These are phyloP conservation scores for Elaeis oleifera DNA, from an alignment of 202 grass and related monocot species.

Conservation along the genomic window DNA sequence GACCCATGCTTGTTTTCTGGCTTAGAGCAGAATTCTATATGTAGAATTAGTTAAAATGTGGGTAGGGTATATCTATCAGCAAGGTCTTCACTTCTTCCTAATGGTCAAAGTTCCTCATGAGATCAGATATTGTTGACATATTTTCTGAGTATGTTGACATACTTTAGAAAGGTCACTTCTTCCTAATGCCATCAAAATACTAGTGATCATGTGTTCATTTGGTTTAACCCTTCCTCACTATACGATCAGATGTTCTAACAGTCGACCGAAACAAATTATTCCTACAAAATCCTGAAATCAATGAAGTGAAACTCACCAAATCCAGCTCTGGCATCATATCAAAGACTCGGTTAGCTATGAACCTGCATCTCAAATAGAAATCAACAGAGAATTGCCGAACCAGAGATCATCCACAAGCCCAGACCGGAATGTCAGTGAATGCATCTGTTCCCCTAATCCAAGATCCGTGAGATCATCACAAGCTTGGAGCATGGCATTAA, in stretches of 20 bases:
- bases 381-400: constrained; percentile 40
- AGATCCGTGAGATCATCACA: constrained; percentile 34
- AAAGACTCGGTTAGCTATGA: constrained; percentile 32
- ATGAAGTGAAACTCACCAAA: constrained; percentile 67
- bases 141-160: too few species aligned
- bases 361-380: constrained; percentile 50
- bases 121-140: too few species aligned
- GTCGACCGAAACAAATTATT: constrained; percentile 29
- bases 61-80: too few species aligned
- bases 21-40: too few species aligned
- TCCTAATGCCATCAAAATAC: constrained; percentile 31
- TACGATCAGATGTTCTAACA: constrained; percentile 24
- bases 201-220: constrained; percentile 55
- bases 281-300: constrained; percentile 53
- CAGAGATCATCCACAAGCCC: constrained; percentile 41
- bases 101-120: too few species aligned
- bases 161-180: too few species aligned
- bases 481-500: constrained; percentile 54
- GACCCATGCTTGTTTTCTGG: too few species aligned
- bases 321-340: constrained; percentile 37
- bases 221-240: constrained; percentile 38
- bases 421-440: constrained; percentile 48
- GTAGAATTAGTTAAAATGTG: too few species aligned
- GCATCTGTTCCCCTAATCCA: constrained; percentile 40
- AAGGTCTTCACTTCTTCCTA: too few species aligned